Conservation (phyloP, 2,329 filamentous ascomycete species). For the Daldinia eschscholtzii region DNA sequence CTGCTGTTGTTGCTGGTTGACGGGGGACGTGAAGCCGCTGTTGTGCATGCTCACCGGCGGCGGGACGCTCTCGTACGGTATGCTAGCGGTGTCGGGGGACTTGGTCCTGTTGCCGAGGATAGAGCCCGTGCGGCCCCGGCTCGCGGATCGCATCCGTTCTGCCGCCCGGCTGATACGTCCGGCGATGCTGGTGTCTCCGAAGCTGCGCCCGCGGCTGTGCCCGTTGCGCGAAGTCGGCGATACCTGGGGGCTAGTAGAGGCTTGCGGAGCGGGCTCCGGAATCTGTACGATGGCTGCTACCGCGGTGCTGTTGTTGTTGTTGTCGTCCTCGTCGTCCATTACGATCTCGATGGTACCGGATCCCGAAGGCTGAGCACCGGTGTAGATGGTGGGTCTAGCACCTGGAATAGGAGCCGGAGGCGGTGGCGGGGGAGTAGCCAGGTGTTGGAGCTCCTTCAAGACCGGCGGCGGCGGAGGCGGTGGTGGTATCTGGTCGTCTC, state of each 20-base stretch:
- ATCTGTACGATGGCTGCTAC: background rate
- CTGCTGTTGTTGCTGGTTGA: slow-evolving; percentile 30
- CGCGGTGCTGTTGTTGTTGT: slow-evolving; percentile 20
- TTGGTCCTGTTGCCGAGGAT: slow-evolving; percentile 53
- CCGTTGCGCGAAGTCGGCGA: slow-evolving; percentile 58
- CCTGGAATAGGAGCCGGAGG: slow-evolving; percentile 70
- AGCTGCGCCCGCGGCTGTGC: slow-evolving; percentile 70
- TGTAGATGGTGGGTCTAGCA: slow-evolving; percentile 57
- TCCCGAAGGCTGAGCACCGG: slow-evolving; percentile 61
- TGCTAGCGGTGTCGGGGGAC: slow-evolving; percentile 55
- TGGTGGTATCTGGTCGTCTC: slow-evolving; percentile 64
- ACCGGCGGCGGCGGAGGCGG: slow-evolving; percentile 66
- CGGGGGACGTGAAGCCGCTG: slow-evolving; percentile 51
- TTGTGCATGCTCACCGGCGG: slow-evolving; percentile 50
- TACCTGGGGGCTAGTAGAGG: slow-evolving; percentile 53
- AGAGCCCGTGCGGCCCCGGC: slow-evolving; percentile 65
- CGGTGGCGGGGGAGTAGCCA: slow-evolving; percentile 71
- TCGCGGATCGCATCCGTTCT: slow-evolving; percentile 71
- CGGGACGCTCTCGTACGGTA: slow-evolving; percentile 57
- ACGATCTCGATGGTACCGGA: slow-evolving; percentile 71
- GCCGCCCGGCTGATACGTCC: slow-evolving; percentile 69
- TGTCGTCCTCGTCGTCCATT: slow-evolving; percentile 69
- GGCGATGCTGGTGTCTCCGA: slow-evolving; percentile 64
- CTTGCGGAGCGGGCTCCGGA: slow-evolving; percentile 5
- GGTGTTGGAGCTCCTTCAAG: slow-evolving; percentile 72